These are phyloP conservation scores for Ramularia collo-cygni DNA, from an alignment of 2,329 filamentous ascomycete species.

Conservation along the genomic window DNA sequence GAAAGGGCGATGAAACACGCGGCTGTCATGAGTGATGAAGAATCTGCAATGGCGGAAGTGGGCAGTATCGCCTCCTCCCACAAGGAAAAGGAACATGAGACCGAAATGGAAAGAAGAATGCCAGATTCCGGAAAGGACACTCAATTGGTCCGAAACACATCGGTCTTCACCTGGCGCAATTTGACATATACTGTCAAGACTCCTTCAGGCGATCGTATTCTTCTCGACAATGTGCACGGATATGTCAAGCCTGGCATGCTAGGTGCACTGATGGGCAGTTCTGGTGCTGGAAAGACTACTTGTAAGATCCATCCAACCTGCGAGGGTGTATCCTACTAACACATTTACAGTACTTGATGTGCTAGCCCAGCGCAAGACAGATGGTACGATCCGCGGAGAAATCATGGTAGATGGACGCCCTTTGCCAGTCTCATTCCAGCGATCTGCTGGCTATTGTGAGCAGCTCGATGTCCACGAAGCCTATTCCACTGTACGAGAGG, in stretches of 20 bases:
- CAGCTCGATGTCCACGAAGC: conserved; percentile 85
- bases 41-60: conserved; percentile 44
- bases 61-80: conserved; percentile 45
- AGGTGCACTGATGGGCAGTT: conserved; percentile 86
- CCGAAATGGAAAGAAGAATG: conserved; percentile 32
- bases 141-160: conserved; percentile 56
- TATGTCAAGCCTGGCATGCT: conserved; percentile 91
- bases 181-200: conserved; percentile 76
- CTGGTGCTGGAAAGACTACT: conserved; percentile 87
- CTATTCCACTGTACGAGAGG: conserved; percentile 81
- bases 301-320: conserved; percentile 57
- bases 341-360: conserved; percentile 62
- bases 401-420: conserved; percentile 72
- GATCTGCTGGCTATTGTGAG: conserved; percentile 86
- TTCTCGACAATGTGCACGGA: conserved; percentile 78
- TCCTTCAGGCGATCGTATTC: conserved; percentile 67
- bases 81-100: conserved; percentile 40
- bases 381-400: conserved; percentile 81
- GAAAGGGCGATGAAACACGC: conserved; percentile 45
- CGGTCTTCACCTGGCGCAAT: conserved; percentile 79
- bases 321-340: conserved; percentile 49
- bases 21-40: conserved; percentile 38
- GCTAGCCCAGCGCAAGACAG: conserved; percentile 75
- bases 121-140: conserved; percentile 39
- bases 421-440: conserved; percentile 76